Percentiles rank a stretch among this genome's conserved stretches.
phyloP scores from a whole-genome alignment of 2,329 filamentous ascomycete species.

The Aureobasidium namibiae region DNA sequence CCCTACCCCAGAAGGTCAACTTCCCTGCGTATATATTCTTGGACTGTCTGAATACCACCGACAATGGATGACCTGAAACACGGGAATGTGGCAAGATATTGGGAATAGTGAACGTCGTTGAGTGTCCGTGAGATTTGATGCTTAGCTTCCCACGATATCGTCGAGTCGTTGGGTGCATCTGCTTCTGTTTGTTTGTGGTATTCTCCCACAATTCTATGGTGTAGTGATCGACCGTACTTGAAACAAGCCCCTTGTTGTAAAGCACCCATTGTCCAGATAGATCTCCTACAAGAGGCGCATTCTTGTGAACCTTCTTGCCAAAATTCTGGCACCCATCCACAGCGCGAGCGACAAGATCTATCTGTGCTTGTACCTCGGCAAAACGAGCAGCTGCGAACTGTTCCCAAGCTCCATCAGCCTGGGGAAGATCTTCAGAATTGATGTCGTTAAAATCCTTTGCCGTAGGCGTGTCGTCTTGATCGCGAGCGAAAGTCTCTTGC shows the following conservation, averaged over 20 bases:
- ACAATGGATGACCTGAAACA: neutral
- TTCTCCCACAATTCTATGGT: neutral
- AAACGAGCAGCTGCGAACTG: neutral
- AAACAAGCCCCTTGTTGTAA: neutral
- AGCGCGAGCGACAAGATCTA: neutral
- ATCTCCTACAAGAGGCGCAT: neutral
- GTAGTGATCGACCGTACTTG: neutral
- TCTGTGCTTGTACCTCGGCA: neutral
- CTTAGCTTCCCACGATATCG: neutral
- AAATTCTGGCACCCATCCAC: neutral
- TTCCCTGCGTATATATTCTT: conserved; percentile 47
- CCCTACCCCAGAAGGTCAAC: conserved; percentile 37
- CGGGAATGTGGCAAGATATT: neutral
- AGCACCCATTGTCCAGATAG: neutral
- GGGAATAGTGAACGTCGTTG: neutral
- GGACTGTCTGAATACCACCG: neutral
- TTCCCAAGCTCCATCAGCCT: no score
- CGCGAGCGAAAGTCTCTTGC: neutral
- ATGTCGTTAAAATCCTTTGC: no score
- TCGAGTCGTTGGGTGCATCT: neutral
- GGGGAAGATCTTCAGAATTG: no score
- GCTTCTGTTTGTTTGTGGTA: neutral
- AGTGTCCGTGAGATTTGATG: neutral
- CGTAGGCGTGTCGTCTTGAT: neutral
- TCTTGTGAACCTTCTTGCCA: neutral